Conservation (phyloP, 2,329 filamentous ascomycete species). For the Immersiporthe knoxdaviesiana region DNA sequence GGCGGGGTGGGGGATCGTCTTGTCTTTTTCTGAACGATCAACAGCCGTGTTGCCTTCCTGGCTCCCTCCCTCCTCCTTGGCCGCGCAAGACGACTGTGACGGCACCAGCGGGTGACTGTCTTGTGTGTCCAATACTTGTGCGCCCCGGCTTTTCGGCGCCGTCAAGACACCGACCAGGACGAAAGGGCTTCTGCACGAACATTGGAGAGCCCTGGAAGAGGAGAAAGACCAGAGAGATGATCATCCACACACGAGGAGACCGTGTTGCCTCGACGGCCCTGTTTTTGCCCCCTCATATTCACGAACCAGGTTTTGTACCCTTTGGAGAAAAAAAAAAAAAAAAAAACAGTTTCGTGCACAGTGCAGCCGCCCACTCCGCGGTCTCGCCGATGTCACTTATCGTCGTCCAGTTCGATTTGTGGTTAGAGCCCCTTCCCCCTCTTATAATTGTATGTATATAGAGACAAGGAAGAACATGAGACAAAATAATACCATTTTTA, state of each 20-base stretch:
- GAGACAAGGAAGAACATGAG: slow-evolving; percentile 6
- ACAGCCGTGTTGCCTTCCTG: background rate
- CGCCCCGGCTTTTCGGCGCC: slow-evolving; percentile 18
- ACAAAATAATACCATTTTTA: slow-evolving; percentile 22
- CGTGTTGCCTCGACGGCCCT: background rate
- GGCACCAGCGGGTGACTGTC: slow-evolving; percentile 22
- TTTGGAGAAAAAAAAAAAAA: background rate
- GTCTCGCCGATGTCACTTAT: background rate
- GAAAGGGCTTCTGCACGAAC: slow-evolving; percentile 21
- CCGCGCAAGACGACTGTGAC: slow-evolving; percentile 8
- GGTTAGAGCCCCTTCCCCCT: background rate
- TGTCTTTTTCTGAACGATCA: slow-evolving; percentile 4
- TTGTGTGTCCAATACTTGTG: background rate
- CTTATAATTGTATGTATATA: slow-evolving; percentile 16
- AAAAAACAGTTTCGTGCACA: background rate
- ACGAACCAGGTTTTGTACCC: background rate
- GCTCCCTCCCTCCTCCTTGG: background rate
- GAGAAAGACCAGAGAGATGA: background rate
- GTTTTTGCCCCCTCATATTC: background rate
- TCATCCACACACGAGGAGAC: background rate
- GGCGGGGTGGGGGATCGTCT: background rate
- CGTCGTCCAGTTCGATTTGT: background rate
- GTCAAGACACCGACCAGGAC: slow-evolving; percentile 16
- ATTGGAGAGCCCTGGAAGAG: background rate
- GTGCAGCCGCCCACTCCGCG: background rate